Percentiles rank a stretch among this genome's conserved stretches.
Evolutionary conservation across 2,329 filamentous ascomycete species (phyloP).

Genomic region (Penicillium sp.): DNA sequence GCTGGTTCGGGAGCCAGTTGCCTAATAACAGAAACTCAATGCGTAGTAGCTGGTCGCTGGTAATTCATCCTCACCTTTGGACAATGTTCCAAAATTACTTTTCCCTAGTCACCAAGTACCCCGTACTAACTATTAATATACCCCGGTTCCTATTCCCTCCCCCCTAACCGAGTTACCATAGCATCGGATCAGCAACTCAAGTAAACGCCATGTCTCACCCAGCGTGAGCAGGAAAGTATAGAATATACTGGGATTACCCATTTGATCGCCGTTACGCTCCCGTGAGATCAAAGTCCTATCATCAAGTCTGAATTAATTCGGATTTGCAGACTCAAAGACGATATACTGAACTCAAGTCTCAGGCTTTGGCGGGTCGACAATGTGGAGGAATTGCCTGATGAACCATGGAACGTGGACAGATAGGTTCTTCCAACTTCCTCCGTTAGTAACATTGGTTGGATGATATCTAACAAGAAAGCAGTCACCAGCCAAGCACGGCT

Average conservation of each 20-base stretch:
- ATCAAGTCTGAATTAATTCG: no score
- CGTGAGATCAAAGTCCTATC: not conserved
- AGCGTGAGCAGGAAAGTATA: not conserved
- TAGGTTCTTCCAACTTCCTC: not conserved
- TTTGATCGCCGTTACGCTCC: not conserved
- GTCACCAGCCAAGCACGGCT: slow-evolving; percentile 14
- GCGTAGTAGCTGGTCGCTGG: no score
- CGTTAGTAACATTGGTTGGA: slow-evolving; percentile 12
- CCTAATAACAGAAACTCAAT: not conserved
- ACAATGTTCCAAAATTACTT: not conserved
- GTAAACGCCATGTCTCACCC: slow-evolving; percentile 20
- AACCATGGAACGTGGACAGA: slow-evolving; percentile 11
- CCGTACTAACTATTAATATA: slow-evolving; percentile 2
- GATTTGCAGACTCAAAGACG: no score
- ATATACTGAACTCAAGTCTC: not conserved
- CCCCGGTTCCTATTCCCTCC: not conserved
- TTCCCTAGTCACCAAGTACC: not conserved
- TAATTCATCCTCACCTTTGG: not conserved
- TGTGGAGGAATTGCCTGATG: not conserved
- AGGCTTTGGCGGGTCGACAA: not conserved
- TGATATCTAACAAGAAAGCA: slow-evolving; percentile 17
- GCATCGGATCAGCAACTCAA: slow-evolving; percentile 10
- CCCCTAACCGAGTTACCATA: not conserved
- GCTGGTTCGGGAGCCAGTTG: not conserved
- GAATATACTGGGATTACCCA: not conserved